Base-by-base conservation (phyloP, 495 filamentous ascomycete genomes). In the Penicillium herquei region DNA sequence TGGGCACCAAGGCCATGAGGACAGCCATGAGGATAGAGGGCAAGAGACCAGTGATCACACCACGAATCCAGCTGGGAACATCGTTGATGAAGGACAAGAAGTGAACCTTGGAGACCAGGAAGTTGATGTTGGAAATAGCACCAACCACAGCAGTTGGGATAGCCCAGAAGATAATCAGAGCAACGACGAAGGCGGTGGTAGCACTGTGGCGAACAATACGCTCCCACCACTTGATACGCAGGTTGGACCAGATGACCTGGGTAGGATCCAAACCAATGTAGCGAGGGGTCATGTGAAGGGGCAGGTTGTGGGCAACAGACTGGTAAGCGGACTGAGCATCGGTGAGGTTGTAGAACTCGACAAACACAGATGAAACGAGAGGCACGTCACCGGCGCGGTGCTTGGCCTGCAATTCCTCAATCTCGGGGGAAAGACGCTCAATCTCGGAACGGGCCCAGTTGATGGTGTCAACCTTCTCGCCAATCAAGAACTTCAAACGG, bases 101-200 rank as follows among this genome's bases (percentile, higher is more conserved):
- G 16, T 74, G 78, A 53, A 90, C 72, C 17, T 66, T 78, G 7
- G 82, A 51, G 26, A 77, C 84, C 41, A 98, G 73, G 49, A 76
- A 80, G 63, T 81, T 78, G 68, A 98, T 84, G 70, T 98, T 95
- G 54, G 92, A 96, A 63, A 98, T 87, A 14, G 80, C 57, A 77
- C 90, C 93, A 51, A 97, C 91, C 52, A 91, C 78, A 17, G 86
- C 89, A 34, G 96, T 91, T 3, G 94, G 94, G 55, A 98, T 90
- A 16, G 75, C 70, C 91, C 92, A 98, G 81, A 98, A 97, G 64
- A 98, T 80, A 65, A 98, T 90, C 72, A 97, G 71, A 17, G 80
- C 89, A 26, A 73, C 66, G 50, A 97, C 85, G 68, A 93, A 88
- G 45, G 77, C 83, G 42, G 86, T 72, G 10, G 90, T 87, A 12